A percentile compares a stretch with the other conserved stretches of the same genome.
Evolutionary conservation across 148 eudicot genomes (phyloP).

Genomic region (Oxyria digyna): DNA sequence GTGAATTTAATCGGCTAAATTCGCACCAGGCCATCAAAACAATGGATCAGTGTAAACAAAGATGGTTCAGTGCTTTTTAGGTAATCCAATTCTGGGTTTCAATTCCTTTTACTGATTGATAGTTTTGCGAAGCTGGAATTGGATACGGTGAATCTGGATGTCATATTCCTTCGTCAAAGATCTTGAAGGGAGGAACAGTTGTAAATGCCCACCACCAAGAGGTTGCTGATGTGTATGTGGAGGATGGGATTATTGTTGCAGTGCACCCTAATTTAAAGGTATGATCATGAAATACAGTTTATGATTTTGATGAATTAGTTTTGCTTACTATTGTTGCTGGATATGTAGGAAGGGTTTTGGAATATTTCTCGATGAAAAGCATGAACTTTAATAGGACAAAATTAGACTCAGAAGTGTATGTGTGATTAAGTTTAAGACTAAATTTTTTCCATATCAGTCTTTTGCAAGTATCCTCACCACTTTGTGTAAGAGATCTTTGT

Average conservation of each 20-base stretch:
- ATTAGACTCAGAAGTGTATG: too few species aligned
- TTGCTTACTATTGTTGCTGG: not conserved
- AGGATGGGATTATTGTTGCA: too few species aligned
- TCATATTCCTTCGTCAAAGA: slow-evolving; percentile 42
- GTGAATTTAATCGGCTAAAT: not conserved
- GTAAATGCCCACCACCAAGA: slow-evolving; percentile 84
- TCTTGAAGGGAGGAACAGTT: slow-evolving; percentile 81
- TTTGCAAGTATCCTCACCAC: too few species aligned
- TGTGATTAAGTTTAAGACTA: not conserved
- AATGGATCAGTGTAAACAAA: not conserved
- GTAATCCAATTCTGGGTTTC: not conserved
- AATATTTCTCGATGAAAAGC: too few species aligned
- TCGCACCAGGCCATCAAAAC: not conserved
- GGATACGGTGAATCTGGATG: slow-evolving; percentile 47
- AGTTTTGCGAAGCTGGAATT: slow-evolving; percentile 69
- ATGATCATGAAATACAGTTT: not conserved
- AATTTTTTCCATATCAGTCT: not conserved
- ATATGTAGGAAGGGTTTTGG: too few species aligned
- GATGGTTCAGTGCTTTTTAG: not conserved
- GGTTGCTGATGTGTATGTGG: slow-evolving; percentile 82
- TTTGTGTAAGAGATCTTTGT: too few species aligned
- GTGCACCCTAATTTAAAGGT: slow-evolving; percentile 73
- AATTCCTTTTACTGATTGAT: not conserved
- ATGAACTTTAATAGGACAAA: too few species aligned
- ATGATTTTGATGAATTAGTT: not conserved